A percentile compares a stretch with the other conserved stretches of the same genome.
Conservation (phyloP, 1,284 basidiomycete genomes). For the Fomitopsis schrenkii region DNA sequence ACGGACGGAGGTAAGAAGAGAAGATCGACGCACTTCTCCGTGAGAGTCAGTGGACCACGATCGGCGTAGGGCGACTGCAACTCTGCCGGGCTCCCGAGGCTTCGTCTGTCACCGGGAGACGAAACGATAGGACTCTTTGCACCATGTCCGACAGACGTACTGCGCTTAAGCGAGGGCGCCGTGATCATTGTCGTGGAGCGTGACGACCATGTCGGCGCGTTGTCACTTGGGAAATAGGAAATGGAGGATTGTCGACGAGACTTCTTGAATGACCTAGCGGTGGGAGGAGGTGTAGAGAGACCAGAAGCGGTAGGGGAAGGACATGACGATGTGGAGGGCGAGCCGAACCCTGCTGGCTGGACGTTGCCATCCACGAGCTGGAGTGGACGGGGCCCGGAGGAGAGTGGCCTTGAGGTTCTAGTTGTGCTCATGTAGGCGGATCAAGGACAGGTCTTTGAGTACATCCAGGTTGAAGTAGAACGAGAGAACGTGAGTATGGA, state of each 20-base stretch:
- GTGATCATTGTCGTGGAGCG: conserved; percentile 23
- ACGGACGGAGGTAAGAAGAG: not conserved
- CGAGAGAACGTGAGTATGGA: not conserved
- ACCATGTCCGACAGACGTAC: conserved; percentile 18
- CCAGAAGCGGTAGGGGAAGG: conserved; percentile 18
- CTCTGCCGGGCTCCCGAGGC: conserved; percentile 16
- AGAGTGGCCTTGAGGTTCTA: conserved; percentile 10
- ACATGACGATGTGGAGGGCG: conserved; percentile 15
- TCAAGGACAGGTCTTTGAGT: conserved; percentile 5
- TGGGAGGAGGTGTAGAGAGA: conserved; percentile 21
- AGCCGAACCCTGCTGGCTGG: conserved; percentile 4
- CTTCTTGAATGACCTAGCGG: conserved; percentile 16
- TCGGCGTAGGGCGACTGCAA: conserved; percentile 16
- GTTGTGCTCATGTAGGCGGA: conserved; percentile 13
- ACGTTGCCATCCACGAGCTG: conserved; percentile 28
- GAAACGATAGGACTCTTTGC: not conserved
- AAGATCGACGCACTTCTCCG: conserved; percentile 27
- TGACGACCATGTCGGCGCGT: conserved; percentile 23
- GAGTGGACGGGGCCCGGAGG: conserved; percentile 22
- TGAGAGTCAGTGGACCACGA: conserved; percentile 48
- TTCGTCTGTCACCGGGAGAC: conserved; percentile 21
- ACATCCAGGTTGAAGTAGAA: not conserved
- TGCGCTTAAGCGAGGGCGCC: conserved; percentile 18
- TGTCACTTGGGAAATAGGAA: conserved; percentile 46
- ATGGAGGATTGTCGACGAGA: conserved; percentile 59